Evolutionary conservation across 306 rosid species (phyloP).

Genomic region (Medicago truncatula): DNA sequence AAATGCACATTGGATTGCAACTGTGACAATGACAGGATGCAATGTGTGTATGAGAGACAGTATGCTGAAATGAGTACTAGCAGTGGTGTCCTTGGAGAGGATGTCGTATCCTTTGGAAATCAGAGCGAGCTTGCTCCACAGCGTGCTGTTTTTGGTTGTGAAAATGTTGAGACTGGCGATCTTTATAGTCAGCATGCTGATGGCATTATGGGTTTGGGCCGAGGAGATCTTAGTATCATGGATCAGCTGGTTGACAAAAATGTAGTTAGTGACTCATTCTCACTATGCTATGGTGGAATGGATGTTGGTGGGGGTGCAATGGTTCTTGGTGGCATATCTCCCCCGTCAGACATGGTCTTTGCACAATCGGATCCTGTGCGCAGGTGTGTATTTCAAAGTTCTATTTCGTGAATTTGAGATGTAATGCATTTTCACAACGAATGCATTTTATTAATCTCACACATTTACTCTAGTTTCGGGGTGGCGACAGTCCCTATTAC

Average conservation of each 20-base stretch:
- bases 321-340: conserved; percentile 94
- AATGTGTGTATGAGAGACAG: conserved; percentile 86
- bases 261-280: conserved; percentile 80
- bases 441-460: conserved; percentile 86
- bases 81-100: conserved; percentile 92
- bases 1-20: conserved; percentile 82
- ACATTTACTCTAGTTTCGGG: conserved; percentile 99
- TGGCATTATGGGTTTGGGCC: conserved; percentile 97
- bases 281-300: conserved; percentile 99
- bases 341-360: conserved; percentile 81
- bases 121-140: conserved; percentile 81
- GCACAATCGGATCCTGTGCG: conserved; percentile 76
- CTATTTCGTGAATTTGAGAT: conserved; percentile 47
- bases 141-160: conserved; percentile 91
- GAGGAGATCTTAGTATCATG: conserved; percentile 86
- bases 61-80: conserved; percentile 98
- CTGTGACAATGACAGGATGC: conserved; percentile 67
- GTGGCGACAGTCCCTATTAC: conserved; percentile 99
- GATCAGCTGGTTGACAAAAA: conserved; percentile 89
- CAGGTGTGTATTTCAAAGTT: conserved; percentile 65
- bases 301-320: conserved; percentile 96
- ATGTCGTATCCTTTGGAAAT: conserved; percentile 82
- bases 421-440: conserved; percentile 58
- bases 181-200: conserved; percentile 93
- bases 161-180: conserved; percentile 87